Base-by-base conservation (phyloP, 139 green algal genomes). In the Diplosphaera chodatii region DNA sequence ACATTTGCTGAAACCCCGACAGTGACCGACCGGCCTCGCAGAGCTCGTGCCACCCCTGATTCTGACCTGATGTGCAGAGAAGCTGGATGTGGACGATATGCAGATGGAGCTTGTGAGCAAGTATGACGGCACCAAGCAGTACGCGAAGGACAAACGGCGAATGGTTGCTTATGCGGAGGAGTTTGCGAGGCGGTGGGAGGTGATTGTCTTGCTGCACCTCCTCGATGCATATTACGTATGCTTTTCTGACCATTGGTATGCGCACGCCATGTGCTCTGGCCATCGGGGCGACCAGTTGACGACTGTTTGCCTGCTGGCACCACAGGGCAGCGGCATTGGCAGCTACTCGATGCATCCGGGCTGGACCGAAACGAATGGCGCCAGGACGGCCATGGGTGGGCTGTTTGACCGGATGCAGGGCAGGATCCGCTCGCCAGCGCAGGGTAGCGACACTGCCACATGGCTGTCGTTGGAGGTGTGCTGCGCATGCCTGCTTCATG, bases 401-500 rank as follows among this genome's bases (percentile, higher is more conserved):
- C 90, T 92, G 69, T 82, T 85, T 73, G 73, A 75, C 16, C 64
- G 74, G 25, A 87, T 85, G 56, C 34, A 83, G 68, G 59, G 77
- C 25, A 81, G 78, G 55, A 75, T 92, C 67, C 64, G 87, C 23
- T 77, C 70, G 13, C 55, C 80, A 32, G 27, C 55, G 25, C 73
- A 90, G 74, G 87, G 87, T 23, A 77, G 67, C 20, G 87, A 92
- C 82, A 91, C 85, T 18, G 82, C 84, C 25, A 64, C 86, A 37
- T 92, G 79, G 77, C 78, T 92, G 41, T 79, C 74, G 23, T 41
- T 90, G 30, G 66, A 83, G 82, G 84, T 83, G 41, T 18, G 59
- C 23, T 1, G 18, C 48, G 48, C 22, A 25, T 23, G 10, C 8
- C 37, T 13, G 37, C 37, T 13, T 13, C 37, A 8, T 8, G 10